Evolutionary conservation across 139 green algal species (phyloP).

Genomic region (Asterochloris sp.): DNA sequence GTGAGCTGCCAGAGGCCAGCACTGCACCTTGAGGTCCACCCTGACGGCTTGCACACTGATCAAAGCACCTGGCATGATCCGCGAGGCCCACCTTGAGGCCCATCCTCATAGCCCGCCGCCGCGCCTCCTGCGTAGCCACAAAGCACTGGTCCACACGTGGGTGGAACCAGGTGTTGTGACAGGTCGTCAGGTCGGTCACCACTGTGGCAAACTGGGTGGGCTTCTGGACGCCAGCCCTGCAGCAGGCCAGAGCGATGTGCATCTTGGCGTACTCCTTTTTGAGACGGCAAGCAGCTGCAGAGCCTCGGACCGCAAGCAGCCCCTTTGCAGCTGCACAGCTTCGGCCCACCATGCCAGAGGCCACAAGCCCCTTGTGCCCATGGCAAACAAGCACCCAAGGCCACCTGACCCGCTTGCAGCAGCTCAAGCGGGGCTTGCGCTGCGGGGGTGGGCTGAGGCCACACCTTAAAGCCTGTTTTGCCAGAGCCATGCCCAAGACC

Average conservation of each 20-base stretch:
- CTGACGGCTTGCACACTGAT: too few relatives aligned
- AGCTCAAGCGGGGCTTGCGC: too few relatives aligned
- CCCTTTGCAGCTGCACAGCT: not conserved
- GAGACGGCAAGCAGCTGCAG: not conserved
- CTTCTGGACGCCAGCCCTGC: slow-evolving; percentile 38
- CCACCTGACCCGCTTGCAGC: too few relatives aligned
- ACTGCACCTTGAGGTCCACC: not conserved
- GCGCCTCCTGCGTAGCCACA: slow-evolving; percentile 67
- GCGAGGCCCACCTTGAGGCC: slow-evolving; percentile 30
- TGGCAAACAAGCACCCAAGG: too few relatives aligned
- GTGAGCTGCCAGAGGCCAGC: not conserved
- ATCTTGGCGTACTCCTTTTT: not conserved
- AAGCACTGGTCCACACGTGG: slow-evolving; percentile 73
- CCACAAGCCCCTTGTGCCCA: too few relatives aligned
- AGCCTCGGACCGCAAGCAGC: not conserved
- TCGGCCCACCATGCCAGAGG: too few relatives aligned
- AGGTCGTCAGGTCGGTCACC: slow-evolving; percentile 96
- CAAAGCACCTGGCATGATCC: not conserved
- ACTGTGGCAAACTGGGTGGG: slow-evolving; percentile 91
- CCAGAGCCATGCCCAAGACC: too few relatives aligned
- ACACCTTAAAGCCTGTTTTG: too few relatives aligned
- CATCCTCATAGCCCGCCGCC: slow-evolving; percentile 38
- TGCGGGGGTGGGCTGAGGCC: too few relatives aligned
- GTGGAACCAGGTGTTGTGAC: slow-evolving; percentile 96
- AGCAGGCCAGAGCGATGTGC: not conserved